Evolutionary conservation across 179 eudicot genomes (phyloP), one percentile per base, ranked within the genome.

Genomic region (Pouteria campechiana): DNA sequence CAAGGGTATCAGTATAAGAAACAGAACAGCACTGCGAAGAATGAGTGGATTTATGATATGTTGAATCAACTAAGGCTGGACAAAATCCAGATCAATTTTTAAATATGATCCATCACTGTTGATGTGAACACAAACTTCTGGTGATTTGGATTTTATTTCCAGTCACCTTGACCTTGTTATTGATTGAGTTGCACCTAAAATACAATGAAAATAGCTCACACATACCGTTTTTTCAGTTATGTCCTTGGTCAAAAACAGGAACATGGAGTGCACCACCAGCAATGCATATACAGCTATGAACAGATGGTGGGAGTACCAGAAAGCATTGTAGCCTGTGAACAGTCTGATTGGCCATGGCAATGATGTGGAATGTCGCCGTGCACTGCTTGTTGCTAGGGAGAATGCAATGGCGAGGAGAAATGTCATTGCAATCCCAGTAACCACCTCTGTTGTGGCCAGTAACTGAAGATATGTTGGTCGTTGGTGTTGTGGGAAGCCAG

Each of bases 291-390:
- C 74, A 16, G 68, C 29, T 30, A 58, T 48, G 35, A 68, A 46
- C 9, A 72, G 61, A 25, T 72, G 78, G 41, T 68, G 78, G 6
- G 78, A 68, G 48, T 72, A 72, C 74, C 74, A 72, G 55, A 72
- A 68, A 6, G 78, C 52, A 27, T 72, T 72, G 29, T 68, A 72
- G 32, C 78, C 78, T 1, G 68, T 68, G 16, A 72, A 47, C 20
- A 40, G 45, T 10, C 60, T 54, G 32, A 72, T 50, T 0, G 74
- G 68, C 27, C 46, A 16, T 7, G 74, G 71, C 38, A 72, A 42
- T 31, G 35, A 45, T 12, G 15, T 17, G 2, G 57, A 42, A 28
- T 31, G 50, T 13, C 56, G 57, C 13, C 78, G 50, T 24, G 64
- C 32, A 35, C 50, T 12, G 27, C 58, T 32, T 25, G 78, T 68